These are phyloP conservation scores for Ascoidea asiatica DNA, from an alignment of 805 yeast species.

Conservation along the genomic window DNA sequence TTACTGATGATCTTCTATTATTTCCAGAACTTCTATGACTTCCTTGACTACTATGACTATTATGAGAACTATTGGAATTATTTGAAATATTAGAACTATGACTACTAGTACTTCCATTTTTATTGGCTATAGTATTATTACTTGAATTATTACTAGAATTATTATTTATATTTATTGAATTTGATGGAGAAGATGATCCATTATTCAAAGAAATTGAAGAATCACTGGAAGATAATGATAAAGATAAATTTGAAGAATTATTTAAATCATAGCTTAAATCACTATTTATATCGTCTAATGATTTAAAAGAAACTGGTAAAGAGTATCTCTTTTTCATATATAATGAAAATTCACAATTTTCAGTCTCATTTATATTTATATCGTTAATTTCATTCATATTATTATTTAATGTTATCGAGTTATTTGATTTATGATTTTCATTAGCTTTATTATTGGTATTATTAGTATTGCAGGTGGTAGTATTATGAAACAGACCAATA, in stretches of 20 bases:
- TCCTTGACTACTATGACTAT: no score
- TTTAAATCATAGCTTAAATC: neutral
- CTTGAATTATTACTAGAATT: neutral
- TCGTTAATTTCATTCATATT: neutral
- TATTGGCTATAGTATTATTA: neutral
- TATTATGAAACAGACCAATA: no score
- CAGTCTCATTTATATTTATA: neutral
- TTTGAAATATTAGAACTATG: neutral
- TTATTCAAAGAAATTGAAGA: neutral
- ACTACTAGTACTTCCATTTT: no score
- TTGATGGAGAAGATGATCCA: no score
- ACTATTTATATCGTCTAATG: neutral
- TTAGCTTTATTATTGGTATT: neutral
- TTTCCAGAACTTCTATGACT: no score
- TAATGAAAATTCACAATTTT: neutral
- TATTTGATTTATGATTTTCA: no score
- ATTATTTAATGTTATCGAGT: neutral
- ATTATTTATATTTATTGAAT: neutral
- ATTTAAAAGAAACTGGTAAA: neutral
- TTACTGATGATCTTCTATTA: neutral
- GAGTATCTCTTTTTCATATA: neutral
- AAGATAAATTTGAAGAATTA: neutral
- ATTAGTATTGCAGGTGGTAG: no score
- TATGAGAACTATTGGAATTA: neutral
- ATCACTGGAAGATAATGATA: slow-evolving; percentile 2